Percentiles rank a stretch among this genome's conserved stretches.
These are phyloP conservation scores for Psidium guajava DNA, from an alignment of 345 rosid species.

Conservation along the genomic window DNA sequence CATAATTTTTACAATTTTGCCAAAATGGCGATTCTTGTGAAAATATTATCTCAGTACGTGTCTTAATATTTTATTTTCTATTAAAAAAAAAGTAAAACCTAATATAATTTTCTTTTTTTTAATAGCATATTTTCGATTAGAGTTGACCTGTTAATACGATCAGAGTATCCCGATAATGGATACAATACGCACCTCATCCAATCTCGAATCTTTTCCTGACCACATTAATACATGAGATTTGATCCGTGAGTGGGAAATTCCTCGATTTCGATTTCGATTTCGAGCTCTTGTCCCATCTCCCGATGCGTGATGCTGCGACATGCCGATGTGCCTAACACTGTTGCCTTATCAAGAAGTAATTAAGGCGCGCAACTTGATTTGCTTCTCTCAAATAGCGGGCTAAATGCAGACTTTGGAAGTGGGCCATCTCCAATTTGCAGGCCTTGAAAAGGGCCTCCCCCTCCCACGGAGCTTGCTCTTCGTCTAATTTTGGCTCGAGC, in stretches of 20 bases:
- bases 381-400: too few relatives aligned
- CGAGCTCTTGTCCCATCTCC: not conserved
- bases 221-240: not conserved
- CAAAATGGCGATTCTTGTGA: not conserved
- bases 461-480: too few relatives aligned
- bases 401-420: too few relatives aligned
- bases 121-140: rapidly evolving
- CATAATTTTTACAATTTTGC: not conserved
- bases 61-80: not conserved
- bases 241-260: rapidly evolving
- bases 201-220: not conserved
- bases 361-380: too few relatives aligned
- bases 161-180: not conserved
- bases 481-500: too few relatives aligned
- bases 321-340: not conserved
- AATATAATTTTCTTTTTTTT: not conserved
- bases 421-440: too few relatives aligned
- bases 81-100: not conserved
- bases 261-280: too few relatives aligned
- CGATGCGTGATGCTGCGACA: rapidly evolving
- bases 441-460: too few relatives aligned
- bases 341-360: not conserved
- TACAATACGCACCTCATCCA: not conserved
- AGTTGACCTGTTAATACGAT: too few relatives aligned
- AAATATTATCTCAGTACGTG: not conserved